Evolutionary conservation across 2,329 filamentous ascomycete genomes (phyloP), one percentile per base, ranked within the genome.

Genomic region (Penicillium sp.): DNA sequence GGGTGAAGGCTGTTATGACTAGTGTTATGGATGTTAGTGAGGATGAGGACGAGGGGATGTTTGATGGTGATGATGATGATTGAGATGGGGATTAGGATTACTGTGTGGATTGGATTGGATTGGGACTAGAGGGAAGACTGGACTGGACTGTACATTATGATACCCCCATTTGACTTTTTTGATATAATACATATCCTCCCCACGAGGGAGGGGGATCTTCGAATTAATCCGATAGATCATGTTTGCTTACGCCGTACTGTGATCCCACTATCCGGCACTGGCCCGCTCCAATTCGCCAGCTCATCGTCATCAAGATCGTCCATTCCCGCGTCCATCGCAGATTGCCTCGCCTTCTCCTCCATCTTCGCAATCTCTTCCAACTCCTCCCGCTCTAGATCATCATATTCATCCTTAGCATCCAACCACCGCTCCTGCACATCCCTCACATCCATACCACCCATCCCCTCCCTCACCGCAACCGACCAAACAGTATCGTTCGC

Each of bases 401-500:
- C 95, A 72, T 92, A 92, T 67, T 90, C 92, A 17, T 93, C 93
- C 75, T 93, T 95, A 44, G 89, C 85, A 78, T 98, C 94, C 35
- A 99, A 81, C 95, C 95, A 99, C 64, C 95, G 85, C 80, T 99
- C 95, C 79, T 99, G 95, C 65, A 98, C 89, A 78, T 99, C 94
- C 62, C 89, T 84, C 10, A 93, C 88, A 70, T 96, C 93, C 84
- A 96, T 88, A 38, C 88, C 86, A 61, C 85, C 85, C 68, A 85
- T 80, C 2, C 85, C 85, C 65, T 89, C 85, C 60, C 93, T 88
- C 88, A 98, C 96, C 2, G 95, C 92, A 49, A 98, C 89, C 73
- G 96, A 92, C 95, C 95, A 99, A n/a, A 99, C 87, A 7, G 90
- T 93, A 75, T 99, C 94, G 70, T 98, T 97, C 50, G 93, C 92